A percentile compares a stretch with the other conserved stretches of the same genome.
Evolutionary conservation across 2,329 filamentous ascomycete species (phyloP).

Genomic region (Fusarium caatingaense): DNA sequence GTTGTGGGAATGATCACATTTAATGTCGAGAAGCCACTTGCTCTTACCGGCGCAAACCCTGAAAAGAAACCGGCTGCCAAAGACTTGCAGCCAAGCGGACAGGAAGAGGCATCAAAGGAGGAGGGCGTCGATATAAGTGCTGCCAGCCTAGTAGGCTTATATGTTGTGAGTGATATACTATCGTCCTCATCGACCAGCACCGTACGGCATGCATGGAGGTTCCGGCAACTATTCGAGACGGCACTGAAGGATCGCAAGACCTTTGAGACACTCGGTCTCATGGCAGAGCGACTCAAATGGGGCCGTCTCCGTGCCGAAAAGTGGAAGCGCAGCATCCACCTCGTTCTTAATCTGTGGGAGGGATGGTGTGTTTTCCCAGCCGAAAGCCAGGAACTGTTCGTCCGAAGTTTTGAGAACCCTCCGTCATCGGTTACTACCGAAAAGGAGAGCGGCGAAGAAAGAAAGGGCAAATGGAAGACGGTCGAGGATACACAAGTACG

Average conservation of each 20-base stretch:
- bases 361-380: slow-evolving; percentile 79
- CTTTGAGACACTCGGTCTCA: slow-evolving; percentile 79
- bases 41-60: slow-evolving; percentile 77
- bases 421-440: slow-evolving; percentile 57
- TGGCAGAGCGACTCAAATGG: slow-evolving; percentile 80
- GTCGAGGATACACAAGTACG: slow-evolving; percentile 53
- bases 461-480: slow-evolving; percentile 62
- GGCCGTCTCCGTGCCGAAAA: slow-evolving; percentile 85
- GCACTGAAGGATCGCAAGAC: slow-evolving; percentile 74
- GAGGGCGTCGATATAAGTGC: slow-evolving; percentile 72
- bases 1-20: slow-evolving; percentile 88
- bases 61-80: slow-evolving; percentile 57
- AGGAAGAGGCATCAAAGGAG: slow-evolving; percentile 54
- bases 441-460: slow-evolving; percentile 45
- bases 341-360: slow-evolving; percentile 78
- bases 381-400: slow-evolving; percentile 77
- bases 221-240: slow-evolving; percentile 81
- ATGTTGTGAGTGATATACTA: slow-evolving; percentile 81
- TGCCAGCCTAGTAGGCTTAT: slow-evolving; percentile 83
- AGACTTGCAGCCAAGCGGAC: slow-evolving; percentile 42
- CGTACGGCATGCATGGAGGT: slow-evolving; percentile 87
- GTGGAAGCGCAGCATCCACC: slow-evolving; percentile 80
- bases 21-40: slow-evolving; percentile 83
- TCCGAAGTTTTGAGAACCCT: slow-evolving; percentile 76
- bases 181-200: slow-evolving; percentile 80